Percentiles rank a stretch among this genome's conserved stretches.
These are phyloP conservation scores for Colletotrichum sp. DNA, from an alignment of 2,329 filamentous ascomycete species.

Conservation along the genomic window DNA sequence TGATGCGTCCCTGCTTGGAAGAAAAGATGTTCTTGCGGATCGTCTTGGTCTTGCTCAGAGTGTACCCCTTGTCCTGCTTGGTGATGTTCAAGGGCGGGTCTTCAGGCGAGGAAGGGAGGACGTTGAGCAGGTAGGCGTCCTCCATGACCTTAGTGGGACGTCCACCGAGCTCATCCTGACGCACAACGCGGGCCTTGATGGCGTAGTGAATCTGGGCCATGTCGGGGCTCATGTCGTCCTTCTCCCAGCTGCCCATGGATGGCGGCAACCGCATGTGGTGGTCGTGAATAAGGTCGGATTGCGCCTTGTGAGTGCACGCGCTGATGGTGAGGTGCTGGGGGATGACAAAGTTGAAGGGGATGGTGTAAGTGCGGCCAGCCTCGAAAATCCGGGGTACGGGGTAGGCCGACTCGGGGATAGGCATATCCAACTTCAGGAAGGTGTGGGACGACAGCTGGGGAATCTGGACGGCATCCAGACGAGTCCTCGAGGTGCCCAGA, in stretches of 20 bases:
- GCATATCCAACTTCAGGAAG: slow-evolving; percentile 63
- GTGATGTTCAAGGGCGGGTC: slow-evolving; percentile 57
- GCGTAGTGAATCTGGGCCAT: slow-evolving; percentile 61
- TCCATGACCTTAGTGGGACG: slow-evolving; percentile 42
- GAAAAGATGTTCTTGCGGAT: slow-evolving; percentile 59
- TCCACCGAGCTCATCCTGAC: slow-evolving; percentile 31
- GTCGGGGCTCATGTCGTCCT: slow-evolving; percentile 59
- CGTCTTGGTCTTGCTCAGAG: slow-evolving; percentile 55
- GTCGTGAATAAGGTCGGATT: slow-evolving; percentile 50
- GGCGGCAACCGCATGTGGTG: slow-evolving; percentile 60
- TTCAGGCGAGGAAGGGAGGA: slow-evolving; percentile 56
- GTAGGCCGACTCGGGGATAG: slow-evolving; percentile 51
- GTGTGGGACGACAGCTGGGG: slow-evolving; percentile 54
- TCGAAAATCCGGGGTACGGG: slow-evolving; percentile 53
- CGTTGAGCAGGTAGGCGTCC: slow-evolving; percentile 49
- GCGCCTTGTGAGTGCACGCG: slow-evolving; percentile 57
- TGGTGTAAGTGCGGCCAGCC: slow-evolving; percentile 50
- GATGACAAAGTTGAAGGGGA: slow-evolving; percentile 66
- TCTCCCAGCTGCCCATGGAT: slow-evolving; percentile 56
- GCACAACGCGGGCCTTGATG: slow-evolving; percentile 51
- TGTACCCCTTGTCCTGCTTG: slow-evolving; percentile 53
- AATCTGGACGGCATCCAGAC: slow-evolving; percentile 55
- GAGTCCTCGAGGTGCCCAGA: slow-evolving; percentile 54
- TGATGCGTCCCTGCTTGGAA: slow-evolving; percentile 55
- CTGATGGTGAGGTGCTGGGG: slow-evolving; percentile 62